Base-by-base conservation (phyloP, 345 rosid species). In the Lumnitzera racemosa region DNA sequence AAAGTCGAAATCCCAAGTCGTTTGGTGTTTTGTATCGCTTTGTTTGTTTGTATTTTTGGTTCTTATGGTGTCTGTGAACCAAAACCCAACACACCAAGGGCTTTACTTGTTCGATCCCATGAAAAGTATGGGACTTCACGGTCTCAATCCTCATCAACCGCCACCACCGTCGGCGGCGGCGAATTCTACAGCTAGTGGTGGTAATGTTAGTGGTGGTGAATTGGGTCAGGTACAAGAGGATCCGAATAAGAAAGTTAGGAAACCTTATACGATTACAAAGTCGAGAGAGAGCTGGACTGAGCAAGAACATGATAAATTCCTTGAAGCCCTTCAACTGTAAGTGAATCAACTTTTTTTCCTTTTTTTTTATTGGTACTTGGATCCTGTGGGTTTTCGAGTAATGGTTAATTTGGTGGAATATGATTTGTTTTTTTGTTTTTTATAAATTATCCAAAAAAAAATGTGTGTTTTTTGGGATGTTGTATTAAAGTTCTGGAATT, bases 261-360 rank as follows among this genome's bases (percentile, higher is more conserved):
- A 92, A 77, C 97, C 96, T 1, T 92, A 92, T 73, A 92, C 96
- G 0, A 85, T 89, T 55, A 89, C 91, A 13, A 92, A 92, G 75
- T 87, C 95, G 65, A 81, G 98, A 65, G 98, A 92, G 90, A 92
- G 80, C 79, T 89, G 98, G 98, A 87, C 91, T 0, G 97, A 92
- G 53, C 96, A 82, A 67, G 98, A 89, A 67, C 98, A 87, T 64
- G 98, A 92, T 68, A 84, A 81, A 76, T 92, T 89, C 75, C 77
- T 92, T 57, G 98, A 92, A 88, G 97, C 97, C 58, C 94, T 92
- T 49, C 94, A 87, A 20, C 71, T 92, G 98, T 89, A 67, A 75
- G 88, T 76, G 20, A 3, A 27, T 27, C 31, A 3, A 2, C 5
- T 27, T 27, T 27, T 5, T 27, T 4, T 27, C 29, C 4, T 27